Base-by-base conservation (phyloP, 495 filamentous ascomycete genomes). In the Tuber indicum region DNA sequence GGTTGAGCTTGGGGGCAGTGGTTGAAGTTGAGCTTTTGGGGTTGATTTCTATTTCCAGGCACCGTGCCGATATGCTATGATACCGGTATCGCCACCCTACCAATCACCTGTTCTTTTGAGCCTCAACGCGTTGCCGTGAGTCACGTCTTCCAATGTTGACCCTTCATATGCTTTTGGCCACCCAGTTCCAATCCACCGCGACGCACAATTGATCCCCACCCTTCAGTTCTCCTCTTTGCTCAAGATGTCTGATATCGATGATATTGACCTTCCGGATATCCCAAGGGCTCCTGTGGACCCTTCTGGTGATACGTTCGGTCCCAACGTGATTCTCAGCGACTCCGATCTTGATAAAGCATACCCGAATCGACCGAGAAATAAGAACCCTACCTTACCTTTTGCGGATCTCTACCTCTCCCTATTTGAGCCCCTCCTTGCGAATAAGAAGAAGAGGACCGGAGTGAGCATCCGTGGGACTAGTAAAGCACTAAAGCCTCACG, bases 341-440 rank as follows among this genome's bases (percentile, higher is more conserved):
- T 69, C 49, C 52, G 80, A 82, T 5, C 76, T 79, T 26, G 74
- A 82, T 71, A 69, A 36, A 12, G 76, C 79, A 81, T 98, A 93
- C 84, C 94, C 94, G 45, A 91, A 94, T 82, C 89, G 94, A 14
- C 96, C 96, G 3, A 88, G 85, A 72, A 99, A 98, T 83, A 89
- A 90, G 78, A 89, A 89, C 41, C 86, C 88, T 69, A 97, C 95
- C 1, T 85, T 96, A 3, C 89, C 90, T n/a, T 99, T 98, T 84
- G 90, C 93, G 79, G 89, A 92, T 19, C 88, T 99, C 2, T 93
- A 91, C 84, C 83, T 87, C 47, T 86, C 87, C 41, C 89, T 99
- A 6, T 99, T 99, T 86, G 91, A 96, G 82, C 94, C 94, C 5
- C 86, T 99, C 3, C 93, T 89, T 72, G 91, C 93, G 12, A 93